These are phyloP conservation scores for Hansenula lynferdii DNA, from an alignment of 1,139 yeast species.

Conservation along the genomic window DNA sequence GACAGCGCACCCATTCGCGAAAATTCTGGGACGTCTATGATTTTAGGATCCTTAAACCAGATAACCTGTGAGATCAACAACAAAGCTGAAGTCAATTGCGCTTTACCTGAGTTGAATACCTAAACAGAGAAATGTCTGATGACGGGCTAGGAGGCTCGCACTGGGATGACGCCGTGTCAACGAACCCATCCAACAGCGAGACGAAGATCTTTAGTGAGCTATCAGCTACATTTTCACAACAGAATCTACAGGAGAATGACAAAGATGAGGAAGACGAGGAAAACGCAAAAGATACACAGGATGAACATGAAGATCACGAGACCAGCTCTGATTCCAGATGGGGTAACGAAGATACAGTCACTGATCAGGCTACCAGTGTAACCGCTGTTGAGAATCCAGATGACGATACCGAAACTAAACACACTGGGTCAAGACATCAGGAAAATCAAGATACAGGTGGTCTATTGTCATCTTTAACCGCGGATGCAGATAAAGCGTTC, in stretches of 20 bases:
- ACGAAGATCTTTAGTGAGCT: slow-evolving; percentile 11
- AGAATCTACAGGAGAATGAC: slow-evolving; percentile 2
- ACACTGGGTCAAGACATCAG: slow-evolving; percentile 4
- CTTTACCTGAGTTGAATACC: too few relatives aligned
- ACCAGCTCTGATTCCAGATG: slow-evolving; percentile 7
- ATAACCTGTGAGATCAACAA: too few relatives aligned
- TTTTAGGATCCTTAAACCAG: neutral
- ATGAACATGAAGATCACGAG: slow-evolving; percentile 20
- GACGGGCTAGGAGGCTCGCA: slow-evolving; percentile 19
- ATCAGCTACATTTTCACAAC: slow-evolving; percentile 11
- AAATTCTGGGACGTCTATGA: neutral
- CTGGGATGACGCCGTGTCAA: slow-evolving; percentile 23
- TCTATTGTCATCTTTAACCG: slow-evolving; percentile 27
- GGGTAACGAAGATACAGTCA: slow-evolving; percentile 15
- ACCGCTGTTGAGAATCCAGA: slow-evolving; percentile 14
- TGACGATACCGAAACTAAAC: slow-evolving; percentile 10
- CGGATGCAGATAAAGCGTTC: slow-evolving; percentile 19
- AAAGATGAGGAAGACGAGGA: slow-evolving; percentile 3
- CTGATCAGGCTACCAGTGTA: slow-evolving; percentile 14
- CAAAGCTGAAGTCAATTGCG: too few relatives aligned
- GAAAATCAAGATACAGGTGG: slow-evolving; percentile 10
- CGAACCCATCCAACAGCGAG: slow-evolving; percentile 8
- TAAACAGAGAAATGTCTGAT: too few relatives aligned
- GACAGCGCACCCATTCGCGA: slow-evolving; percentile 2
- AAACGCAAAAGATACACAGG: slow-evolving; percentile 1